phyloP scores from a whole-genome alignment of 2,329 filamentous ascomycete species.

The Neonectria neomacrospora region DNA sequence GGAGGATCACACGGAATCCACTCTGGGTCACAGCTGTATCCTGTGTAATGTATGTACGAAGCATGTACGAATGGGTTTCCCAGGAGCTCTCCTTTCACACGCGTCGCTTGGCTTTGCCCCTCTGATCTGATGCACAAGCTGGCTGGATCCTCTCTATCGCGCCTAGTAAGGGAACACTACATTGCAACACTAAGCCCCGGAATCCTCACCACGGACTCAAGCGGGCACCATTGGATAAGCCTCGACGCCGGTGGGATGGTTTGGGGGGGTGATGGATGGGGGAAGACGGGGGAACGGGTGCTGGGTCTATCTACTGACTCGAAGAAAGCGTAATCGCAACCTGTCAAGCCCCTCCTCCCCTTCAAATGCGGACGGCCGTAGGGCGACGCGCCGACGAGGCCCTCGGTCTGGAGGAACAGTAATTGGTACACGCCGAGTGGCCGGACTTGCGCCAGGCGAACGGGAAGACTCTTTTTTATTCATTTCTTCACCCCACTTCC shows the following conservation, averaged over 20 bases:
- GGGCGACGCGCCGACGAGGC: slow-evolving; percentile 1
- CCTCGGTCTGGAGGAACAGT: slow-evolving; percentile 34
- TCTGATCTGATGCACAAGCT: slow-evolving; percentile 6
- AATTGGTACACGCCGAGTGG: slow-evolving; percentile 36
- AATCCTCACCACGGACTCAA: slow-evolving; percentile 31
- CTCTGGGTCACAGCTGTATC: slow-evolving; percentile 8
- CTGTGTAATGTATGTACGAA: not conserved
- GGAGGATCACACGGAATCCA: slow-evolving; percentile 23
- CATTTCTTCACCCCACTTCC: slow-evolving; percentile 23
- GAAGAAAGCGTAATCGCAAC: slow-evolving; percentile 29
- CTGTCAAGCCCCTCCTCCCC: slow-evolving; percentile 19
- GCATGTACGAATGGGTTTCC: not conserved
- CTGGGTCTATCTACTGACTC: slow-evolving; percentile 34
- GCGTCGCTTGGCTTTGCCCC: slow-evolving; percentile 2
- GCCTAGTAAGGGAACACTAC: not conserved
- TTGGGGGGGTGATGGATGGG: slow-evolving; percentile 31
- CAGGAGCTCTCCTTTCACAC: not conserved
- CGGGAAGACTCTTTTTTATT: slow-evolving; percentile 3
- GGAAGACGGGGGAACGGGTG: slow-evolving; percentile 19
- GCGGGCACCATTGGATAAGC: slow-evolving; percentile 37
- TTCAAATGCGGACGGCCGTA: slow-evolving; percentile 19
- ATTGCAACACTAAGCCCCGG: slow-evolving; percentile 33
- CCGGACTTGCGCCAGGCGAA: slow-evolving; percentile 14
- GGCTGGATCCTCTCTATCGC: too few species aligned
- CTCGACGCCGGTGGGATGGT: slow-evolving; percentile 36